A percentile compares a stretch with the other conserved stretches of the same genome.
Conservation (phyloP, 1,284 basidiomycete genomes). For the Pyrrhoderma lamaoense region DNA sequence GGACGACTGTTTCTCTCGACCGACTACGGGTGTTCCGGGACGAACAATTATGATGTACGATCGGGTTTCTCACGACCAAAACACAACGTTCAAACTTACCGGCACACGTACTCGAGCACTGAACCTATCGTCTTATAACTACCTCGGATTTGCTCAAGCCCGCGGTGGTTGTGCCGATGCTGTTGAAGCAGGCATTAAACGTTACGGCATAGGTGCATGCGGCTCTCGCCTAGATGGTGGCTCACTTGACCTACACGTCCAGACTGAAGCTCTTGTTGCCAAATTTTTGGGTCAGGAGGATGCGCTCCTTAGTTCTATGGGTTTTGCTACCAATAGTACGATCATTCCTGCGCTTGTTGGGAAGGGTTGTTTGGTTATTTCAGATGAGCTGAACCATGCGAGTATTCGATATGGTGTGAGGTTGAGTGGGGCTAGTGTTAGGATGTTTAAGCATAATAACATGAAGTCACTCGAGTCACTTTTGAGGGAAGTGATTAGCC, state of each 20-base stretch:
- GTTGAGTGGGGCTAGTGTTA: constrained; percentile 81
- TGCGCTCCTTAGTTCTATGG: constrained; percentile 89
- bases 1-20: constrained; percentile 94
- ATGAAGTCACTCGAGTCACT: constrained; percentile 79
- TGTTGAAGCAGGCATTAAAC: constrained; percentile 73
- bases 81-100: constrained; percentile 72
- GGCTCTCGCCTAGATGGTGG: constrained; percentile 82
- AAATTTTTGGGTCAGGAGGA: constrained; percentile 88
- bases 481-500: constrained; percentile 88
- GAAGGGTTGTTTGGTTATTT: constrained; percentile 94
- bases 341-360: constrained; percentile 87
- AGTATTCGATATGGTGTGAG: constrained; percentile 92
- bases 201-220: constrained; percentile 75
- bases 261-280: constrained; percentile 84
- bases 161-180: constrained; percentile 91
- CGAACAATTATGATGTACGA: constrained; percentile 88
- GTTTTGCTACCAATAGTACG: constrained; percentile 97
- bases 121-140: constrained; percentile 99
- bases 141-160: constrained; percentile 96
- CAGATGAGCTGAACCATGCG: constrained; percentile 96
- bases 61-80: constrained; percentile 78
- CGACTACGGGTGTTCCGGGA: constrained; percentile 91
- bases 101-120: constrained; percentile 83
- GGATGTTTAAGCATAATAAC: constrained; percentile 97
- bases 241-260: constrained; percentile 75